phyloP scores from a whole-genome alignment of 352 stramenopile species.

The Globisporangium parvum region DNA sequence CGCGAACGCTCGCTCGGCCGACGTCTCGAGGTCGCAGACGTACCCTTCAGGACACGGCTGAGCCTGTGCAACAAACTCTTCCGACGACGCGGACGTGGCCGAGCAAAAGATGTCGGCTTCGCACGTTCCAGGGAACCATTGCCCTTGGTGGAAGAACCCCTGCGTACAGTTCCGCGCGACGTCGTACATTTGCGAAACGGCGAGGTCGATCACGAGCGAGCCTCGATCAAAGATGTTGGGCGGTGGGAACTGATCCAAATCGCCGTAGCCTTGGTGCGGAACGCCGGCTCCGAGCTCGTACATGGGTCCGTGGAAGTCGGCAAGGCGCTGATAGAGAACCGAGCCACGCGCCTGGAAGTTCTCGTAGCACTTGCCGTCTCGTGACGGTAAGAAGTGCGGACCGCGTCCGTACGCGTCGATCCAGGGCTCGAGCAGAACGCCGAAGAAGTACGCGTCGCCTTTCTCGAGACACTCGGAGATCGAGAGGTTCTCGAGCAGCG shows the following conservation, averaged over 20 bases:
- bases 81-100: slow-evolving; percentile 9
- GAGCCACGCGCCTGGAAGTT: slow-evolving; percentile 87
- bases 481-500: slow-evolving; percentile 77
- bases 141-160: slow-evolving; percentile 83
- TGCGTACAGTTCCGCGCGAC: slow-evolving; percentile 91
- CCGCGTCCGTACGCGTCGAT: slow-evolving; percentile 91
- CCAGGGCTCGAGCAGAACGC: slow-evolving; percentile 93
- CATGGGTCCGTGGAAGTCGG: slow-evolving; percentile 91
- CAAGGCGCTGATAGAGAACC: slow-evolving; percentile 91
- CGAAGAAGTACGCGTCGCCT: slow-evolving; percentile 87
- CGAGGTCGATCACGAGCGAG: slow-evolving; percentile 84
- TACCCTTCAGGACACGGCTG: slow-evolving; percentile 93
- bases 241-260: slow-evolving; percentile 54
- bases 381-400: slow-evolving; percentile 85
- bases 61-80: slow-evolving; percentile 60
- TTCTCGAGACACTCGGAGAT: slow-evolving; percentile 87
- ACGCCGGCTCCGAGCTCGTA: slow-evolving; percentile 90
- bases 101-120: slow-evolving; percentile 94
- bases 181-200: slow-evolving; percentile 79
- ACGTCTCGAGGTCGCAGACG: slow-evolving; percentile 92
- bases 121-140: slow-evolving; percentile 95
- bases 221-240: slow-evolving; percentile 85
- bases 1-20: slow-evolving; percentile 61
- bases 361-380: slow-evolving; percentile 89
- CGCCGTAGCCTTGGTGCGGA: slow-evolving; percentile 93